phyloP scores from a whole-genome alignment of 1,139 yeast genomes.

The Suhomyces bolitotheri region DNA sequence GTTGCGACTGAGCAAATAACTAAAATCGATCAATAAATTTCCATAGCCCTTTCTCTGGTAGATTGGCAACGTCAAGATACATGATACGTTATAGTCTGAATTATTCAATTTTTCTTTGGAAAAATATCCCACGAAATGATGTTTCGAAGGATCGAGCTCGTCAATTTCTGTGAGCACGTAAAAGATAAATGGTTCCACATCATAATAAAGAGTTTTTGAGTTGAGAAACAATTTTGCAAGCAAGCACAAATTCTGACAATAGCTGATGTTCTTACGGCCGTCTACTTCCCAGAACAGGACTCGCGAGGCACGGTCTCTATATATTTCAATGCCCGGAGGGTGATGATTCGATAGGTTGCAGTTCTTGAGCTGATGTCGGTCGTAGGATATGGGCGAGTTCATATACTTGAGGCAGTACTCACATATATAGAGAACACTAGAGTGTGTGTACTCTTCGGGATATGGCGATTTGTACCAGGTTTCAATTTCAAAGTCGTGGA shows the following conservation, averaged over 20 bases:
- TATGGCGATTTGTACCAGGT: constrained; percentile 96
- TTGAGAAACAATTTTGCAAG: constrained; percentile 86
- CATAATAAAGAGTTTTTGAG: constrained; percentile 89
- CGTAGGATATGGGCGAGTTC: constrained; percentile 64
- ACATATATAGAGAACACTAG: constrained; percentile 69
- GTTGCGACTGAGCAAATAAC: constrained; percentile 71
- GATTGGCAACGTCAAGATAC: constrained; percentile 86
- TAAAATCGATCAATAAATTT: constrained; percentile 81
- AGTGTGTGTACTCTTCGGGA: constrained; percentile 79
- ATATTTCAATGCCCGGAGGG: constrained; percentile 93
- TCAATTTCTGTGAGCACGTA: constrained; percentile 79
- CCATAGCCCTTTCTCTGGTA: constrained; percentile 92
- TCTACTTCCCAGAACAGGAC: constrained; percentile 88
- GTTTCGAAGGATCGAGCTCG: constrained; percentile 44
- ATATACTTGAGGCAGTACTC: constrained; percentile 84
- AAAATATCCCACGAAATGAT: constrained; percentile 90
- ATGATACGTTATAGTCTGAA: constrained; percentile 80
- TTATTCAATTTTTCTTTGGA: constrained; percentile 82
- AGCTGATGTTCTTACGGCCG: constrained; percentile 77
- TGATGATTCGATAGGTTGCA: constrained; percentile 50
- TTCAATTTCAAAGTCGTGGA: constrained; percentile 71
- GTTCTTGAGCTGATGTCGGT: constrained; percentile 75
- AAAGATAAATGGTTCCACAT: constrained; percentile 92
- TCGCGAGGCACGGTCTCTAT: constrained; percentile 54
- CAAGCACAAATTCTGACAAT: constrained; percentile 87